phyloP scores from a whole-genome alignment of 306 rosid species.

The Prunus mira region DNA sequence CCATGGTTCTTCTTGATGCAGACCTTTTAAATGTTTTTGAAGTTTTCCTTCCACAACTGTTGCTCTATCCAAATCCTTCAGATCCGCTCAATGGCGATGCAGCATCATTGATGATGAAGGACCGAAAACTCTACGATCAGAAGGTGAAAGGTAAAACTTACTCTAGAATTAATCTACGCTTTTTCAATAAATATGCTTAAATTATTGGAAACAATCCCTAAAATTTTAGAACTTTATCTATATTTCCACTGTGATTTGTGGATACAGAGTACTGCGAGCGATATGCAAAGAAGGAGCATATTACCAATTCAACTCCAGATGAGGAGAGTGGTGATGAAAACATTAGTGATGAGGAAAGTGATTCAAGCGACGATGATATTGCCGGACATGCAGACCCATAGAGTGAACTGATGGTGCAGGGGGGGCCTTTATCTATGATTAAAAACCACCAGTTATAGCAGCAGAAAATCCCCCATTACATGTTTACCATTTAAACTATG shows the following conservation, averaged over 20 bases:
- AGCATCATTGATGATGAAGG: slow-evolving; percentile 94
- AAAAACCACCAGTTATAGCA: slow-evolving; percentile 35
- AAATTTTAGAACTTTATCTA: neutral
- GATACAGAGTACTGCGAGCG: slow-evolving; percentile 87
- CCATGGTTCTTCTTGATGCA: slow-evolving; percentile 34
- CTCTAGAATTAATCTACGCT: neutral
- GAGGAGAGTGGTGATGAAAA: slow-evolving; percentile 75
- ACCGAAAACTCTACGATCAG: slow-evolving; percentile 70
- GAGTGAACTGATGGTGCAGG: neutral
- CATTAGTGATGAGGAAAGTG: slow-evolving; percentile 67
- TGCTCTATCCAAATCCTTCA: slow-evolving; percentile 95
- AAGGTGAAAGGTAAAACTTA: slow-evolving; percentile 78
- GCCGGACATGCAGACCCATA: slow-evolving; percentile 84
- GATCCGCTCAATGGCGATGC: slow-evolving; percentile 98
- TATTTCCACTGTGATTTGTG: slow-evolving; percentile 25
- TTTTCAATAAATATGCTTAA: neutral
- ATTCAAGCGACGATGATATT: slow-evolving; percentile 80
- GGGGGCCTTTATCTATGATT: slow-evolving; percentile 16
- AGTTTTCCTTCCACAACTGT: slow-evolving; percentile 96
- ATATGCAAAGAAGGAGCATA: slow-evolving; percentile 81
- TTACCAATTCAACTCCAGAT: slow-evolving; percentile 51
- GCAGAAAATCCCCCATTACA: slow-evolving; percentile 31
- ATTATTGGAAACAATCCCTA: neutral
- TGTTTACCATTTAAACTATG: slow-evolving; percentile 24
- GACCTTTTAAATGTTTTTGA: slow-evolving; percentile 94